phyloP scores from a whole-genome alignment of 805 yeast genomes.

The Naumovozyma baii region DNA sequence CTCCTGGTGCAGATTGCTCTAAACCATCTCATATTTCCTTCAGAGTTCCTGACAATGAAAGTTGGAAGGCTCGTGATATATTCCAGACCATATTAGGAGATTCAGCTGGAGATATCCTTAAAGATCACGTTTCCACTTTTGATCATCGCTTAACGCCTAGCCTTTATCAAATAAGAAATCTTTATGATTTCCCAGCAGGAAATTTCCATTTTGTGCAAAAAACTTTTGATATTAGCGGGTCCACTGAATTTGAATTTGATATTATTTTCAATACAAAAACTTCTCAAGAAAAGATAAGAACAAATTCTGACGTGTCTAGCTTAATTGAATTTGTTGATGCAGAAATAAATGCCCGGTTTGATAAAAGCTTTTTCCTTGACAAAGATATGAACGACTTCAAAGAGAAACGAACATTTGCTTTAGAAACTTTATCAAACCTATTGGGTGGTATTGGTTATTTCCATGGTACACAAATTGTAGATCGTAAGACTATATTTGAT shows the following conservation, averaged over 20 bases:
- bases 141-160: slow-evolving; percentile 32
- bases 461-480: slow-evolving; percentile 75
- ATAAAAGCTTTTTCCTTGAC: slow-evolving; percentile 39
- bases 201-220: slow-evolving; percentile 75
- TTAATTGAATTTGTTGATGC: slow-evolving; percentile 16
- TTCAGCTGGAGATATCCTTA: slow-evolving; percentile 40
- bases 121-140: slow-evolving; percentile 7
- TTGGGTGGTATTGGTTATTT: slow-evolving; percentile 87
- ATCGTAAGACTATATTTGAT: slow-evolving; percentile 55
- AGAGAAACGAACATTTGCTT: slow-evolving; percentile 49
- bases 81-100: slow-evolving; percentile 63
- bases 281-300: slow-evolving; percentile 33
- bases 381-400: slow-evolving; percentile 23
- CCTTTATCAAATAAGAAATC: slow-evolving; percentile 46
- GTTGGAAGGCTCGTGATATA: slow-evolving; percentile 74
- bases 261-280: slow-evolving; percentile 45
- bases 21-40: slow-evolving; percentile 59
- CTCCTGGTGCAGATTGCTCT: slow-evolving; percentile 44
- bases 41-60: slow-evolving; percentile 56
- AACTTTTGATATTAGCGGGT: slow-evolving; percentile 48
- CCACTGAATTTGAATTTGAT: slow-evolving; percentile 53
- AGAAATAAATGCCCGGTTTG: slow-evolving; percentile 35
- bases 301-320: slow-evolving; percentile 12
- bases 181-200: slow-evolving; percentile 50
- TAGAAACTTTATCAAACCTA: slow-evolving; percentile 71